phyloP scores from a whole-genome alignment of 306 rosid species.

The Glycine tomentella region DNA sequence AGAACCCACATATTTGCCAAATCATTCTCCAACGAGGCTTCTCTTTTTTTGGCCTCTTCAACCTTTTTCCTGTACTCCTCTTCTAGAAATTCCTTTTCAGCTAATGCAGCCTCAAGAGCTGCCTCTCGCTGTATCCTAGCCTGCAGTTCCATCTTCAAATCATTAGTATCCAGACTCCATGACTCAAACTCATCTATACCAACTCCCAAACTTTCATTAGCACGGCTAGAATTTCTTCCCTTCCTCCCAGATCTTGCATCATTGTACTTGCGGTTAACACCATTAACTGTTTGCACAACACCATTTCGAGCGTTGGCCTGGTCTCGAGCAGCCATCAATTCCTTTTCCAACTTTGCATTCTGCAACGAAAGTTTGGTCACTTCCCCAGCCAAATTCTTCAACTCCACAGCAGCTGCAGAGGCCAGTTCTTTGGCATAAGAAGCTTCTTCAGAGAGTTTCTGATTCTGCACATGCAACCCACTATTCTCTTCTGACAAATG shows the following conservation, averaged over 20 bases:
- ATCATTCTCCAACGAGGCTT: conserved; percentile 90
- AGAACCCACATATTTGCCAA: conserved; percentile 99
- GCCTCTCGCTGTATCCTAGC: conserved; percentile 94
- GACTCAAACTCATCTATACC: conserved; percentile 72
- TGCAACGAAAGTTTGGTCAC: conserved; percentile 92
- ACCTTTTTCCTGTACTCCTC: conserved; percentile 78
- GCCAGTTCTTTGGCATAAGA: conserved; percentile 97
- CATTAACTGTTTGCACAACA: conserved; percentile 58
- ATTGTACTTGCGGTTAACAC: conserved; percentile 70
- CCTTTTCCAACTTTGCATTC: conserved; percentile 85
- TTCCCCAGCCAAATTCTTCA: conserved; percentile 96
- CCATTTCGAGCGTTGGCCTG: conserved; percentile 63
- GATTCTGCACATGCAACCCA: conserved; percentile 92
- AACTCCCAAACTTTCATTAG: conserved; percentile 62
- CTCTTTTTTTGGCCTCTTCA: conserved; percentile 91
- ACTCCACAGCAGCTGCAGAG: conserved; percentile 97
- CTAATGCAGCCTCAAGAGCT: conserved; percentile 87
- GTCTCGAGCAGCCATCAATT: conserved; percentile 83
- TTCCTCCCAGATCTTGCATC: conserved; percentile 83
- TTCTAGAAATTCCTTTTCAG: conserved; percentile 86
- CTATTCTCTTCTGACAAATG: conserved; percentile 91
- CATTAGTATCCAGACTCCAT: conserved; percentile 79
- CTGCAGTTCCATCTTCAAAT: conserved; percentile 83
- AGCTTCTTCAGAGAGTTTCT: conserved; percentile 94
- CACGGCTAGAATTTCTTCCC: conserved; percentile 70